A percentile compares a stretch with the other conserved stretches of the same genome.
phyloP scores from a whole-genome alignment of 2,329 filamentous ascomycete genomes.

The Setomelanomma holmii region DNA sequence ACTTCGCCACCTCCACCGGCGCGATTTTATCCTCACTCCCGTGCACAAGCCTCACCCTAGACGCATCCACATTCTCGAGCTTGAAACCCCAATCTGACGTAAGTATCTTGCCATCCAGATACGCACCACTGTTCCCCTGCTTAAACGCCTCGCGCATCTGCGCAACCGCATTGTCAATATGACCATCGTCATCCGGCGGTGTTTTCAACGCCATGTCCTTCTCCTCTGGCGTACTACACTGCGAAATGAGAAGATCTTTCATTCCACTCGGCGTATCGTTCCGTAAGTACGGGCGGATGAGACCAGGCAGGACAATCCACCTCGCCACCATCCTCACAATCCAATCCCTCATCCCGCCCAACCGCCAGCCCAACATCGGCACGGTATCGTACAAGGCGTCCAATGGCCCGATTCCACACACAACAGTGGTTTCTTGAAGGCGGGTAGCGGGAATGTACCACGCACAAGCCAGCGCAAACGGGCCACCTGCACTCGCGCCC shows the following conservation, averaged over 20 bases:
- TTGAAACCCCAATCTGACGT: conserved; percentile 28
- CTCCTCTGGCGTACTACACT: conserved; percentile 27
- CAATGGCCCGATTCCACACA: conserved; percentile 27
- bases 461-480: conserved; percentile 57
- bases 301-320: conserved; percentile 19
- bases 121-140: conserved; percentile 18
- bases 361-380: neutral
- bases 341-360: conserved; percentile 18
- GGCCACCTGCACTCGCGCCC: conserved; percentile 56
- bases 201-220: conserved; percentile 16
- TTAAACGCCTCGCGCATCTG: conserved; percentile 24
- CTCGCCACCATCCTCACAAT: conserved; percentile 14
- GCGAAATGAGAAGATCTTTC: neutral
- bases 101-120: conserved; percentile 23
- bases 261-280: conserved; percentile 5
- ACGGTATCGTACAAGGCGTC: conserved; percentile 13
- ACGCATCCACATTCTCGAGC: conserved; percentile 19
- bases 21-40: conserved; percentile 26
- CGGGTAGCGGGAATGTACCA: conserved; percentile 39
- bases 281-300: conserved; percentile 21
- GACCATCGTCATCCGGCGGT: conserved; percentile 11
- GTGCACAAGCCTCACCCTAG: conserved; percentile 26
- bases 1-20: conserved; percentile 22
- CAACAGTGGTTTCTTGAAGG: conserved; percentile 22
- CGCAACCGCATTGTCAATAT: conserved; percentile 24